These are phyloP conservation scores for Leccinum variicolor DNA, from an alignment of 768 basidiomycete species.

Conservation along the genomic window DNA sequence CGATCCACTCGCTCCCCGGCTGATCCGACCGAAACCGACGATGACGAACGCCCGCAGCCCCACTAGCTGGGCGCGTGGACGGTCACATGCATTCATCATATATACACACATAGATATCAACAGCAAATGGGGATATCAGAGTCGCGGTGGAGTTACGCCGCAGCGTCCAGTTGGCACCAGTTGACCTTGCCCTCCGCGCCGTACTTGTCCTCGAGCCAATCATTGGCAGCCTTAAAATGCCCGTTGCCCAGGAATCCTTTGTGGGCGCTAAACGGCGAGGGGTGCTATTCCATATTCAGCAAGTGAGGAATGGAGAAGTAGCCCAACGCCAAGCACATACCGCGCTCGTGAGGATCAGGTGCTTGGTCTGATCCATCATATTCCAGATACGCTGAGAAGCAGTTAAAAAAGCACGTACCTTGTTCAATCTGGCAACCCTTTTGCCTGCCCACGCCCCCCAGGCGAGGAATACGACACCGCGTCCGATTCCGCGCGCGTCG, in stretches of 20 bases:
- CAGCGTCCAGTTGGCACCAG: conserved; percentile 54
- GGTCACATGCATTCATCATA: conserved; percentile 16
- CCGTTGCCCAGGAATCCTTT: conserved; percentile 85
- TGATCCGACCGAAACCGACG: background rate
- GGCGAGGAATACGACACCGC: conserved; percentile 82
- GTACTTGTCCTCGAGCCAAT: conserved; percentile 81
- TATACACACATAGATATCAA: conserved; percentile 22
- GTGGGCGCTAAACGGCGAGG: conserved; percentile 75
- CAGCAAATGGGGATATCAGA: conserved; percentile 25
- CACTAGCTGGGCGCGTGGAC: conserved; percentile 7
- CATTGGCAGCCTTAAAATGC: conserved; percentile 85
- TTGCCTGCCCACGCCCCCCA: conserved; percentile 90
- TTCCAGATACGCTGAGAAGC: conserved; percentile 15
- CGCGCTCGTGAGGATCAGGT: conserved; percentile 73
- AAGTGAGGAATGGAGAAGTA: conserved; percentile 24
- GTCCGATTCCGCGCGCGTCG: conserved; percentile 50
- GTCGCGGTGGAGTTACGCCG: conserved; percentile 15
- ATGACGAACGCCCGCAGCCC: conserved; percentile 21
- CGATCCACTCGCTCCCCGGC: conserved; percentile 14
- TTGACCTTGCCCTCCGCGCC: conserved; percentile 69
- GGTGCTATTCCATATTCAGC: conserved; percentile 56
- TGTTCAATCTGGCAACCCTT: conserved; percentile 71
- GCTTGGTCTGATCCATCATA: conserved; percentile 54
- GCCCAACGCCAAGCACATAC: conserved; percentile 41
- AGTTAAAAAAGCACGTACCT: conserved; percentile 41